Base-by-base conservation (phyloP, 495 filamentous ascomycete species). In the Podospora anserina region DNA sequence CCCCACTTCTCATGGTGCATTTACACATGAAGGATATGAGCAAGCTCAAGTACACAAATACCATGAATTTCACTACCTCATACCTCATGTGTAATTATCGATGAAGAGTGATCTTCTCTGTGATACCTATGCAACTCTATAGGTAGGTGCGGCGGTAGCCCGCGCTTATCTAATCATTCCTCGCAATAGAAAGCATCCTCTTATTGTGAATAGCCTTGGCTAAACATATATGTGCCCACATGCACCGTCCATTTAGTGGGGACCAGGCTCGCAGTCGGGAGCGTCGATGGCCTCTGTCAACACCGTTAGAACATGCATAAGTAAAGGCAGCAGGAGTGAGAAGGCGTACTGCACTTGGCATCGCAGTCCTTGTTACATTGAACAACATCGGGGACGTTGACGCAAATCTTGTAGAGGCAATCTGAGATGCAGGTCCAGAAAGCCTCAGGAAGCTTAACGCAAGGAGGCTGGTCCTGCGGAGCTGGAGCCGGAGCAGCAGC, bases 341-440 rank as follows among this genome's bases (percentile, higher is more conserved):
- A 49, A 16, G 15, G 13, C 39, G 7, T 49, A 49, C 39, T 49
- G 39, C 39, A 49, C 39, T 49, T 49, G 9, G 39, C 39, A 3
- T 49, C 39, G 39, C 39, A 49, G 13, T 49, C 39, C 39, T 49
- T 49, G 9, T 49, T 49, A 13, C 39, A 49, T 49, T 49, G 39
- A 13, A 49, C 15, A 49, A 18, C 9, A 49, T 49, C 39, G 13
- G 39, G 15, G 39, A 49, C 39, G 16, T 54, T 54, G 49, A n/a
- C 5, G 55, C 67, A 68, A 0, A n/a, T 19, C 53, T 68, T 64
- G 67, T 68, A 68, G n/a, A 68, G 67, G 30, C 67, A 68, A 56
- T 68, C 28, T 18, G 53, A 59, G 54, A 28, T 53, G 61, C 67
- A 68, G 9, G 44, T 27, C 67, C 61, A 68, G 61, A 59, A 68